Evolutionary conservation across 768 basidiomycete genomes (phyloP).

Genomic region (Tricholoma terreum): DNA sequence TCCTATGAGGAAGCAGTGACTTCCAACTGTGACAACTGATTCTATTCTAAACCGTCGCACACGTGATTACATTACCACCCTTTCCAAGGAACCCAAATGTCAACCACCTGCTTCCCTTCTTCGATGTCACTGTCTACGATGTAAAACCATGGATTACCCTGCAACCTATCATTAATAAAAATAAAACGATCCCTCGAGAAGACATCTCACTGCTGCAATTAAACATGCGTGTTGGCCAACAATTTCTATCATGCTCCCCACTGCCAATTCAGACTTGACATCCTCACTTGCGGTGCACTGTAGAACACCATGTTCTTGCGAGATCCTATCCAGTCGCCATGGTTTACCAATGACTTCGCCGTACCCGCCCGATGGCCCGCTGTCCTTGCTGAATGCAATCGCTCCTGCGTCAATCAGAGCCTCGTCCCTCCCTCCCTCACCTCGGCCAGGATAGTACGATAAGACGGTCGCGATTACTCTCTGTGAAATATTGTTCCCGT

Average conservation of each 20-base stretch:
- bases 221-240: constrained; percentile 86
- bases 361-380: constrained; percentile 66
- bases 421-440: constrained; percentile 59
- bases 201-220: constrained; percentile 54
- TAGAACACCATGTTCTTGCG: constrained; percentile 80
- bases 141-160: constrained; percentile 80
- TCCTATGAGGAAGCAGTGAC: constrained; percentile 25
- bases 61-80: constrained; percentile 58
- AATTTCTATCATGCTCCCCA: constrained; percentile 68
- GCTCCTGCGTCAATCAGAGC: constrained; percentile 81
- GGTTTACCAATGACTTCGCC: constrained; percentile 67
- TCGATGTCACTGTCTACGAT: constrained; percentile 64
- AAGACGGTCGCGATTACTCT: constrained; percentile 69
- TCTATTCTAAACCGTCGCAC: background rate
- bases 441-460: constrained; percentile 76
- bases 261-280: constrained; percentile 31
- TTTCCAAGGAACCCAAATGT: constrained; percentile 90
- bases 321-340: constrained; percentile 64
- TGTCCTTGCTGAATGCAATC: constrained; percentile 86
- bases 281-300: constrained; percentile 29
- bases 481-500: constrained; percentile 55
- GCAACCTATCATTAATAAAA: background rate
- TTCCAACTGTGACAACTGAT: background rate
- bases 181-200: background rate
- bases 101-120: constrained; percentile 55